These are phyloP conservation scores for Henckelia pumila DNA, from an alignment of 257 asterid species.

Conservation along the genomic window DNA sequence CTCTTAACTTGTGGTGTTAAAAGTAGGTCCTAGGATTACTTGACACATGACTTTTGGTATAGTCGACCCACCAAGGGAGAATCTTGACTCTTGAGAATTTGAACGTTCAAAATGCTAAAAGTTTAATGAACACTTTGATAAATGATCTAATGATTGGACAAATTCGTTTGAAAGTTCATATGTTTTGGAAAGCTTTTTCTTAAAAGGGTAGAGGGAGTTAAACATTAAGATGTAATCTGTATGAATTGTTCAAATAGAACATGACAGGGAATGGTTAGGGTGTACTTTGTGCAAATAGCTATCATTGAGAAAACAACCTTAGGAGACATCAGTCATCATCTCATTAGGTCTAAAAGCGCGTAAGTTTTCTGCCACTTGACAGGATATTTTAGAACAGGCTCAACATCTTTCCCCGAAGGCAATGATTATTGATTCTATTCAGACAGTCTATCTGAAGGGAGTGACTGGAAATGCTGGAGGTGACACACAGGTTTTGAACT, in stretches of 20 bases:
- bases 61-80: neutral
- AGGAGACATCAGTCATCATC: no score
- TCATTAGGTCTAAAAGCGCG: no score
- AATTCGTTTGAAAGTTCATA: neutral
- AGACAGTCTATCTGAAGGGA: conserved; percentile 79
- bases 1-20: neutral
- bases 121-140: no score
- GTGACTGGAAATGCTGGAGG: conserved; percentile 90
- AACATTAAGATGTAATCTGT: no score
- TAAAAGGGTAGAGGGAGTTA: neutral
- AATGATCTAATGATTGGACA: neutral
- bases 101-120: neutral
- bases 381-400: conserved; percentile 85
- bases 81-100: neutral
- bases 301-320: neutral
- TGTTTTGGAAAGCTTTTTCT: neutral
- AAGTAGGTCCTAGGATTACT: neutral
- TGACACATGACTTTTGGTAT: neutral
- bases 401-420: conserved; percentile 63
- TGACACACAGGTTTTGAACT: conserved; percentile 53
- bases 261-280: neutral
- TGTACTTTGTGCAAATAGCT: neutral
- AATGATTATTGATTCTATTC: conserved; percentile 83
- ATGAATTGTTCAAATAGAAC: neutral
- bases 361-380: conserved; percentile 12